Conservation (phyloP, 169 alveolate species). For the Ichthyophthirius multifiliis region DNA sequence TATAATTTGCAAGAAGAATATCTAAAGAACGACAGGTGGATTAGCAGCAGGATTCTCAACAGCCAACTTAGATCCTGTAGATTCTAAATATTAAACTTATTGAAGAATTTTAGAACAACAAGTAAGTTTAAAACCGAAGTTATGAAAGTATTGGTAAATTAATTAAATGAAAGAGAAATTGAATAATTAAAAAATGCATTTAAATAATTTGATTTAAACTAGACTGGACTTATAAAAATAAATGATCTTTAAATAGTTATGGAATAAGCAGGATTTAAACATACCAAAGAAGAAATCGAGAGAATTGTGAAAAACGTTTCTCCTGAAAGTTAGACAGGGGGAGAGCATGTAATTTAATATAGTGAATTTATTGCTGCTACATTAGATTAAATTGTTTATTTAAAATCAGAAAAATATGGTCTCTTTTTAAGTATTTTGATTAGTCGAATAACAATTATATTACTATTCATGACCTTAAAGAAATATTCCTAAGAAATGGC, state of each 20-base stretch:
- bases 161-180: constrained; percentile 36
- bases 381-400: neutral
- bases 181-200: constrained; percentile 17
- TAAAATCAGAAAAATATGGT: constrained; percentile 8
- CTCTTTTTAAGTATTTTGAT: constrained; percentile 30
- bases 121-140: constrained; percentile 30
- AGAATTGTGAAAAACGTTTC: neutral
- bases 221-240: constrained; percentile 37
- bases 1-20: neutral
- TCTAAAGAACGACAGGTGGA: neutral
- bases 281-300: constrained; percentile 1
- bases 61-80: neutral
- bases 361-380: constrained; percentile 53
- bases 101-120: neutral
- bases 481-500: constrained; percentile 47
- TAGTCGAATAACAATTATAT: constrained; percentile 44
- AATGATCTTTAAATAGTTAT: constrained; percentile 16
- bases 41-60: neutral
- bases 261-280: constrained; percentile 14
- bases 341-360: constrained; percentile 20
- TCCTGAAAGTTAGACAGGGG: neutral
- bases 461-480: constrained; percentile 26
- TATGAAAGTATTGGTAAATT: constrained; percentile 31
- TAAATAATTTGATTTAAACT: constrained; percentile 29
- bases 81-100: neutral